Evolutionary conservation across 441 rosid species (phyloP), one percentile per base, ranked within the genome.

Genomic region (Adansonia grandidieri): DNA sequence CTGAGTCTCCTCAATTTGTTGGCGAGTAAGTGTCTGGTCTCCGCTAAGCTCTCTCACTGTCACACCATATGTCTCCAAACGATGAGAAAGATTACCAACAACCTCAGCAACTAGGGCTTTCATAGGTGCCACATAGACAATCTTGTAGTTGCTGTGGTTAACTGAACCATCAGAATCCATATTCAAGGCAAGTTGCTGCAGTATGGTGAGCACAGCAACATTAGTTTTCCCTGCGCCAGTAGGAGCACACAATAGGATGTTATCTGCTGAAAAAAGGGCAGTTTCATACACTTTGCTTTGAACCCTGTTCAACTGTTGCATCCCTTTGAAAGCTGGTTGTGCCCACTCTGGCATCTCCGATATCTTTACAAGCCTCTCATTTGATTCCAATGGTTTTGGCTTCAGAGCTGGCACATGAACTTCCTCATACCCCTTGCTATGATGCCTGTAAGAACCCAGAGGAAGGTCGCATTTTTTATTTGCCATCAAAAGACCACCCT

Each of bases 211-310:
- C 61, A 95, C 93, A 1, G 96, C 98, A 80, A 95, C 98, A 81
- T 93, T 95, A 64, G 98, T 95, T 86, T 95, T 93, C 48, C 98
- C 98, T 13, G 98, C 96, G n/a, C 98, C 98, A 61, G 98, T 95
- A 9, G 98, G 98, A 58, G 98, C 98, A 87, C 98, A 96, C 71
- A 96, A 77, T 74, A 96, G 97, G 80, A 96, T 78, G 75, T 94
- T 96, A 54, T 96, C 95, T 6, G 97, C 91, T 68, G 80, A 72
- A 80, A 86, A 88, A 24, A 94, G 87, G 0, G 99, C 99, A 82
- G 98, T 90, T 48, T 94, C 88, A 57, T 91, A 96, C 48, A 96
- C 97, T 86, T 82, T 90, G 87, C 97, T 94, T 84, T 96, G 98
- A 32, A 96, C 93, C 82, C 97, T 90, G 85, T 96, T 96, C 91